phyloP scores from a whole-genome alignment of 2,329 filamentous ascomycete species.

The Fusarium sacchari region DNA sequence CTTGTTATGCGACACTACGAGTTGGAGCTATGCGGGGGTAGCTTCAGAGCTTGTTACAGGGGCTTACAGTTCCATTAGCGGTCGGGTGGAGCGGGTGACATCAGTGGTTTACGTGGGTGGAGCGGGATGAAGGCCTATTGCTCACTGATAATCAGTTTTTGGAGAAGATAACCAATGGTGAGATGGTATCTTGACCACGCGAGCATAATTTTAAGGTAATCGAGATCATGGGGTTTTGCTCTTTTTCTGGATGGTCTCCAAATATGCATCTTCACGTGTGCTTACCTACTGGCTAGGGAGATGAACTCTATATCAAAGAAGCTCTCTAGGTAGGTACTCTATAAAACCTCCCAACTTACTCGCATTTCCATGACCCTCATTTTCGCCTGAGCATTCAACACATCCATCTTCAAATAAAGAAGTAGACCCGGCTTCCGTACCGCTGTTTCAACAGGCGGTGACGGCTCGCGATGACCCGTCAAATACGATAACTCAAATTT shows the following conservation, averaged over 20 bases:
- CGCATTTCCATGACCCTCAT: not conserved
- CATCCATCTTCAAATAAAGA: not conserved
- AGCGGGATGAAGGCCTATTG: conserved; percentile 17
- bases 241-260: conserved; percentile 10
- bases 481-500: not conserved
- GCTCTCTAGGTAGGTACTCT: no score
- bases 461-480: conserved; percentile 6
- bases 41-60: conserved; percentile 10
- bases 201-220: conserved; percentile 22
- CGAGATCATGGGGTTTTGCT: conserved; percentile 22
- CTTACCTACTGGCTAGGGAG: not conserved
- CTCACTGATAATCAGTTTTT: not conserved
- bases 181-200: conserved; percentile 19
- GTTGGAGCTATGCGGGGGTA: conserved; percentile 13
- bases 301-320: not conserved
- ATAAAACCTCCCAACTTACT: not conserved
- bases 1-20: conserved; percentile 10
- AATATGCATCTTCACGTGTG: not conserved
- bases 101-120: conserved; percentile 22
- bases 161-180: conserved; percentile 20
- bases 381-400: not conserved
- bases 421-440: conserved; percentile 11
- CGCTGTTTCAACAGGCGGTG: conserved; percentile 32
- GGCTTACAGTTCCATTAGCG: conserved; percentile 9
- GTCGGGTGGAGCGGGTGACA: conserved; percentile 33